Conservation (phyloP, 2,329 filamentous ascomycete species). For the Pestalotiopsis sp. region DNA sequence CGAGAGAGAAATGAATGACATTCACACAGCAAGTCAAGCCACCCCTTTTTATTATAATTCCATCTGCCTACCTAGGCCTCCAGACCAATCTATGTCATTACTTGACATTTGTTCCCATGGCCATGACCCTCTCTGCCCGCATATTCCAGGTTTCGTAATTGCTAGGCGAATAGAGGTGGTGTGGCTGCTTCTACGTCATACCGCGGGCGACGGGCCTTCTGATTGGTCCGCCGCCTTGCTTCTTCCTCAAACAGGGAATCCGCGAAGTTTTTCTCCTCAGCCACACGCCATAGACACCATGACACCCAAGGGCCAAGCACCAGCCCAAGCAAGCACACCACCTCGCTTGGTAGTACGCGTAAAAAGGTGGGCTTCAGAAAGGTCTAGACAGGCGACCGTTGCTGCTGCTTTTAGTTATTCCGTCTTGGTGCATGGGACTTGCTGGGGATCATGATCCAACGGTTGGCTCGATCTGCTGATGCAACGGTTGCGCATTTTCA, state of each 20-base stretch:
- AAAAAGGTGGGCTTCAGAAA: neutral
- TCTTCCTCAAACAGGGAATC: constrained; percentile 11
- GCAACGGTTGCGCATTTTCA: neutral
- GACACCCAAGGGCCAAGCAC: too few species aligned
- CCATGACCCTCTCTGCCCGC: neutral
- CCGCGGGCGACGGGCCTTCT: neutral
- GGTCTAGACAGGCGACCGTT: neutral
- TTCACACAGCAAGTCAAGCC: too few species aligned
- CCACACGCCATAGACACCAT: neutral
- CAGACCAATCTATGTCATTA: constrained; percentile 1
- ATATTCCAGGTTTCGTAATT: constrained; percentile 5
- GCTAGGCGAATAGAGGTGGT: neutral
- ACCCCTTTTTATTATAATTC: too few species aligned
- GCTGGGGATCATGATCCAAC: neutral
- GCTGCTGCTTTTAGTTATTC: neutral
- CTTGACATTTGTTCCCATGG: neutral
- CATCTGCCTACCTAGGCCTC: neutral
- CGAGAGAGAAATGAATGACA: neutral
- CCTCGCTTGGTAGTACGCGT: neutral
- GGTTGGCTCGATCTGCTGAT: neutral
- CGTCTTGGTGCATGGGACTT: neutral
- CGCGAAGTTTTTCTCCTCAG: neutral
- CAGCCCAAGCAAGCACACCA: neutral
- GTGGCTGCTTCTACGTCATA: constrained; percentile 11
- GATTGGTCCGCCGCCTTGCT: neutral